phyloP scores from a whole-genome alignment of 179 eudicot genomes.

The Spinacia oleracea region DNA sequence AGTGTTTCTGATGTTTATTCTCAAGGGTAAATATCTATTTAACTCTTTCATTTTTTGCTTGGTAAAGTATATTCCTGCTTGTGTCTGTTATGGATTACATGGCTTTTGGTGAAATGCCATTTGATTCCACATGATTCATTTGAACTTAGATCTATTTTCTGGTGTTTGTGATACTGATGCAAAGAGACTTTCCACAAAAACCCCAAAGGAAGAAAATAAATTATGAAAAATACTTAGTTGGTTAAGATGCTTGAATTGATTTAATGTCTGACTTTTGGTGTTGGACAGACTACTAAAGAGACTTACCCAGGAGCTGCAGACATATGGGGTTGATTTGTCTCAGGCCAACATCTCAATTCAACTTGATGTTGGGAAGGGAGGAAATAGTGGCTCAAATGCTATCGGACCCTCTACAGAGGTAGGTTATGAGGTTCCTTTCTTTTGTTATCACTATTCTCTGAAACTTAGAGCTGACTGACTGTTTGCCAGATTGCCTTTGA shows the following conservation, averaged over 20 bases:
- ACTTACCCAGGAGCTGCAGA: slow-evolving; percentile 64
- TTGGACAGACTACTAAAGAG: slow-evolving; percentile 64
- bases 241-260: background rate
- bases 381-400: slow-evolving; percentile 29
- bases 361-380: slow-evolving; percentile 67
- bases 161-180: slow-evolving; percentile 8
- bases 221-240: background rate
- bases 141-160: background rate
- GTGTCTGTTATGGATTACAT: background rate
- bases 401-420: slow-evolving; percentile 40
- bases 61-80: background rate
- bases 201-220: background rate
- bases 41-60: slow-evolving; percentile 8
- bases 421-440: slow-evolving; percentile 10
- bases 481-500: background rate
- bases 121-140: background rate
- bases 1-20: slow-evolving; percentile 65
- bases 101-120: background rate
- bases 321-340: slow-evolving; percentile 89
- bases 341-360: slow-evolving; percentile 82
- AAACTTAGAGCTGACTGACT: background rate
- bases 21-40: slow-evolving; percentile 56
- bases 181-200: background rate
- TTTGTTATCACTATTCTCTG: background rate
- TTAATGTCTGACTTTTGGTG: slow-evolving; percentile 2